Percentiles rank a stretch among this genome's conserved stretches.
These are phyloP conservation scores for Penicillium sp. DNA, from an alignment of 2,329 filamentous ascomycete genomes.

Conservation along the genomic window DNA sequence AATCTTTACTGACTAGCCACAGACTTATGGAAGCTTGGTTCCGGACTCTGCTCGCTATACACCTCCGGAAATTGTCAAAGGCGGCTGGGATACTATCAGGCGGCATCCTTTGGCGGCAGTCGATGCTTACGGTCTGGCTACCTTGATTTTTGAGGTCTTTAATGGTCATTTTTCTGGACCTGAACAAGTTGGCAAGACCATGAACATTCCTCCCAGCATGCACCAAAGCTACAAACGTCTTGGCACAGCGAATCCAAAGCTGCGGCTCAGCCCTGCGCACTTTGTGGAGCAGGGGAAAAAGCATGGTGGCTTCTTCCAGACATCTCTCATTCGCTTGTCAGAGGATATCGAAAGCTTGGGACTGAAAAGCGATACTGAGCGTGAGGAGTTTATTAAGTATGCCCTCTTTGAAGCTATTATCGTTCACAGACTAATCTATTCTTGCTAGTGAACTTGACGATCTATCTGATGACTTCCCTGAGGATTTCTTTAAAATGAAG, in stretches of 20 bases:
- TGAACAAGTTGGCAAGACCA: slow-evolving; percentile 79
- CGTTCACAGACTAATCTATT: background rate
- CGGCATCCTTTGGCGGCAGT: slow-evolving; percentile 72
- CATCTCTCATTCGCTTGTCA: slow-evolving; percentile 81
- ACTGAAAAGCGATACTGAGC: slow-evolving; percentile 75
- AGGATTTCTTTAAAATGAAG: slow-evolving; percentile 98
- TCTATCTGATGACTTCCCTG: slow-evolving; percentile 87
- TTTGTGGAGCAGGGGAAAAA: slow-evolving; percentile 87
- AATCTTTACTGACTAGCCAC: slow-evolving; percentile 13
- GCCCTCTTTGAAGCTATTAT: slow-evolving; percentile 8
- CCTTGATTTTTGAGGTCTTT: slow-evolving; percentile 82
- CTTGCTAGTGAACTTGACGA: slow-evolving; percentile 65
- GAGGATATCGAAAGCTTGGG: slow-evolving; percentile 90
- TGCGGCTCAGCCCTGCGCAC: slow-evolving; percentile 72
- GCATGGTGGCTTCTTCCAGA: slow-evolving; percentile 83
- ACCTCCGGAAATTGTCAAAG: slow-evolving; percentile 76
- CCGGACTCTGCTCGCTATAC: slow-evolving; percentile 80
- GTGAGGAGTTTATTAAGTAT: slow-evolving; percentile 74
- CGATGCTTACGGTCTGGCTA: slow-evolving; percentile 81
- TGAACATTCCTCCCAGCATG: slow-evolving; percentile 80
- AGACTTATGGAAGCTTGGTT: slow-evolving; percentile 81
- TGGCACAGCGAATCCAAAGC: slow-evolving; percentile 81
- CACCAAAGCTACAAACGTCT: slow-evolving; percentile 86
- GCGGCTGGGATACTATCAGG: slow-evolving; percentile 89
- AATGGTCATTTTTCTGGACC: slow-evolving; percentile 72